Base-by-base conservation (phyloP, 2,329 filamentous ascomycete species). In the Aureobasidium sp. region DNA sequence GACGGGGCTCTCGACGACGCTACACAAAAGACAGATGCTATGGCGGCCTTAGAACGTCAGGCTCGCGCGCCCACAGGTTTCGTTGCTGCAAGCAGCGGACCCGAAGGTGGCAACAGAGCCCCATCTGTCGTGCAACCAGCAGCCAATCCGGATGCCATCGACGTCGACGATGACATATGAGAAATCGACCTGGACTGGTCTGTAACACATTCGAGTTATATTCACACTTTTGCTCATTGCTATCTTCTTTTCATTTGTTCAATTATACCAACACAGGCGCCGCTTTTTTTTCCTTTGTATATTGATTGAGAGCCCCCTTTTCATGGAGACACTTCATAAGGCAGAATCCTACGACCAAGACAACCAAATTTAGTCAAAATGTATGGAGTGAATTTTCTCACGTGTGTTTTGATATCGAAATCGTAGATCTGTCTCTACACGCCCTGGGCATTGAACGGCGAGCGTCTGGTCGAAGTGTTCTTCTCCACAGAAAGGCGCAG, bases 51-150 rank as follows among this genome's bases (percentile, higher is more conserved):
- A 64, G 93, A 97, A 74, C 83, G 90, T 67, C 90, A 97, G 74
- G 88, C 91, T n/a, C 83, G 87, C 63, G 93, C 92, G 6, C 92
- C 93, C 0, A 84, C 87, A 27, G 94, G 94, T 26, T 99, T 99
- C 70, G 93, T 99, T 34, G 87, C 92, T 26, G 89, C 94, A 32
- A 94, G 85, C 71, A 88, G 86, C 41, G 73, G 72, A 2, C 70
- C 71, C 1, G 71, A 74, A 62, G 73, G 71, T 8, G 71, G 70
- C 5, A 70, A 72, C 43, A 64, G 69, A 37, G 55, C 63, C 13
- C 44, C 62, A 13, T 44, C 51, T 2, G 67, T 62, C 29, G 62
- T 61, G 39, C 57, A 65, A 51, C 64, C 63, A 27, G 65, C 64
- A 52, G 63, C 64, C 15, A 71, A 72, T 44, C 63, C 69, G 46